Conservation (phyloP, 1,284 basidiomycete species). For the Vanrija sp. region DNA sequence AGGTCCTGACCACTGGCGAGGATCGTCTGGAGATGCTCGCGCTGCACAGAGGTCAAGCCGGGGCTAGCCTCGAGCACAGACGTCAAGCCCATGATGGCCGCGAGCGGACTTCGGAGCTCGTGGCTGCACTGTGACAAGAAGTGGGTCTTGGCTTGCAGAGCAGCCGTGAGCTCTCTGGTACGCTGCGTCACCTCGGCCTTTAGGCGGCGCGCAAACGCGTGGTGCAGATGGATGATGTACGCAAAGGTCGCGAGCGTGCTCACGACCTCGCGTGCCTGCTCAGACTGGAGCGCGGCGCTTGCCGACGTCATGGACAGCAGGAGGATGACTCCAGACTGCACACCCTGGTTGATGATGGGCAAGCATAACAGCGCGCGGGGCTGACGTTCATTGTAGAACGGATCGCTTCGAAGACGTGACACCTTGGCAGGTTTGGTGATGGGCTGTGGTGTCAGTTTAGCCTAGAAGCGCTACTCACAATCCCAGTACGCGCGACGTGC, state of each 20-base stretch:
- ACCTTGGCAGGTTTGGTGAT: conserved; percentile 19
- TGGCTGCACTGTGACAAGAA: conserved; percentile 47
- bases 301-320: conserved; percentile 26
- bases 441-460: conserved; percentile 4
- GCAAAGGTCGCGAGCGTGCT: conserved; percentile 35
- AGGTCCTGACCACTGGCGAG: conserved; percentile 50
- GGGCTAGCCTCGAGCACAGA: conserved; percentile 44
- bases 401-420: conserved; percentile 24
- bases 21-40: conserved; percentile 51
- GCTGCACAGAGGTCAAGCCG: conserved; percentile 44
- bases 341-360: conserved; percentile 34
- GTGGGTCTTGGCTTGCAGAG: conserved; percentile 34
- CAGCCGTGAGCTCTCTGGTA: conserved; percentile 29
- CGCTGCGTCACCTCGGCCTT: conserved; percentile 30
- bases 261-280: conserved; percentile 23
- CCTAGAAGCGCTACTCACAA: neutral
- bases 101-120: conserved; percentile 51
- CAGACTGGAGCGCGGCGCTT: conserved; percentile 20
- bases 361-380: conserved; percentile 30
- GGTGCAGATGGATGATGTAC: conserved; percentile 28
- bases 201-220: conserved; percentile 28
- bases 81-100: conserved; percentile 44
- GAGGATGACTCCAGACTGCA: conserved; percentile 29
- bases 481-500: conserved; percentile 33
- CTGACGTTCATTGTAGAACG: conserved; percentile 27